Percentiles rank a stretch among this genome's conserved stretches.
Conservation (phyloP, 2,329 filamentous ascomycete genomes). For the Microdochium nivale region DNA sequence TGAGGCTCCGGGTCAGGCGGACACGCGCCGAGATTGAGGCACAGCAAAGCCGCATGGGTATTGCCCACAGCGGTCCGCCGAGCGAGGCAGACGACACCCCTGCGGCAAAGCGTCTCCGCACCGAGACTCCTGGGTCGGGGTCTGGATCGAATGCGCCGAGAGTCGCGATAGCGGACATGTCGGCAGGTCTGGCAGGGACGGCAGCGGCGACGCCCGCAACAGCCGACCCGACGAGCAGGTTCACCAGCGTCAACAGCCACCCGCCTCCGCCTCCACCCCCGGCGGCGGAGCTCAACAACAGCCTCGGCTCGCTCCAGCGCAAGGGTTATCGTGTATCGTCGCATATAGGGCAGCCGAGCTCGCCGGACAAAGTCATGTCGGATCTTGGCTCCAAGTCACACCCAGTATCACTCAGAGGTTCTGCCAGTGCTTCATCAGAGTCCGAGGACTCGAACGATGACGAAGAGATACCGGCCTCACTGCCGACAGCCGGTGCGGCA, state of each 20-base stretch:
- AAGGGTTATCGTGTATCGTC: slow-evolving; percentile 21
- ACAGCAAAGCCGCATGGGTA: slow-evolving; percentile 29
- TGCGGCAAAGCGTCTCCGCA: slow-evolving; percentile 16
- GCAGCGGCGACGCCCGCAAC: slow-evolving; percentile 16
- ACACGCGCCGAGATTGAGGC: slow-evolving; percentile 36
- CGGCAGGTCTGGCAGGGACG: slow-evolving; percentile 15
- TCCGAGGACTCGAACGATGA: slow-evolving; percentile 12
- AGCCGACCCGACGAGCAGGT: slow-evolving; percentile 10
- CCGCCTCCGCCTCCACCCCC: slow-evolving; percentile 1
- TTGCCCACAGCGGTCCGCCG: slow-evolving; percentile 7
- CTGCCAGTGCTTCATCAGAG: not conserved
- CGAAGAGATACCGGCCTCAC: slow-evolving; percentile 19
- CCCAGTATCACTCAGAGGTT: not conserved
- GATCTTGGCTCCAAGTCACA: not conserved
- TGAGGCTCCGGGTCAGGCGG: slow-evolving; percentile 40
- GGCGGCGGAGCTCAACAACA: slow-evolving; percentile 5
- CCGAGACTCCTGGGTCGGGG: slow-evolving; percentile 6
- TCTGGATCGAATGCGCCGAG: slow-evolving; percentile 8
- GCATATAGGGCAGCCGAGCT: slow-evolving; percentile 6
- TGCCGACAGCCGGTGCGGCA: slow-evolving; percentile 8
- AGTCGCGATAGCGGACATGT: slow-evolving; percentile 15
- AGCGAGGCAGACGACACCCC: slow-evolving; percentile 9
- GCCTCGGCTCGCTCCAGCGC: slow-evolving; percentile 16
- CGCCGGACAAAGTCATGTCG: not conserved
- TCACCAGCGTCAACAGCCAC: not conserved